Evolutionary conservation across 2,329 filamentous ascomycete genomes (phyloP).

Genomic region (Samsoniella hepiali): DNA sequence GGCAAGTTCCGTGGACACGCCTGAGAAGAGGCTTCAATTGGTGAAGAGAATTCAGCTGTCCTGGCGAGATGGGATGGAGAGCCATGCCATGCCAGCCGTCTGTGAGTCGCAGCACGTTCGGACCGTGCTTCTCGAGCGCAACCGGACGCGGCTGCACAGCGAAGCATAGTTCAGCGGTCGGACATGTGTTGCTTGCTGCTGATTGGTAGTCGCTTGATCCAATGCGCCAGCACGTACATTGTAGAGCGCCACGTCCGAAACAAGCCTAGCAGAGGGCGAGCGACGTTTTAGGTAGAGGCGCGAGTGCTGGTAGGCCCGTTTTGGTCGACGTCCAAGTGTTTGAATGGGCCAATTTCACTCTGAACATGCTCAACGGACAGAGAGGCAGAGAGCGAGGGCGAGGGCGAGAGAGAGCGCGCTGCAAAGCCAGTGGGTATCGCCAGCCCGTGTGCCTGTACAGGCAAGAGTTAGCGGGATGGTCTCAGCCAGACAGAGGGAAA

Average conservation of each 20-base stretch:
- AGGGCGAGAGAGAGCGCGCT: too few species aligned
- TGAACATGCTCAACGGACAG: too few species aligned
- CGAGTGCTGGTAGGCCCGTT: not conserved
- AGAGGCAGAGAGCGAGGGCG: too few species aligned
- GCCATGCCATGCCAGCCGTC: not conserved
- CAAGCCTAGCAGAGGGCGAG: not conserved
- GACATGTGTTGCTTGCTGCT: constrained; percentile 3
- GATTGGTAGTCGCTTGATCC: not conserved
- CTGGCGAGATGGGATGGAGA: constrained; percentile 6
- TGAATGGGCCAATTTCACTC: not conserved
- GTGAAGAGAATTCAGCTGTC: not conserved
- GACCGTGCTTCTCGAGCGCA: constrained; percentile 2
- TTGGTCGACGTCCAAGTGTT: not conserved
- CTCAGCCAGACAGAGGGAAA: not conserved
- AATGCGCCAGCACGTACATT: not conserved
- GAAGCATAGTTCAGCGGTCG: constrained; percentile 3
- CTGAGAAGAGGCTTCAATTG: not conserved
- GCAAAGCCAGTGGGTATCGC: too few species aligned
- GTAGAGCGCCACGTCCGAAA: not conserved
- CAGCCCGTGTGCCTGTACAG: not conserved
- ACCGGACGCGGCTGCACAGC: not conserved
- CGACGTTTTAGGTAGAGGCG: not conserved
- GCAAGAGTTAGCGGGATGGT: not conserved
- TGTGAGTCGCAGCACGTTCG: constrained; percentile 5
- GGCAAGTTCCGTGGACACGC: not conserved